Evolutionary conservation across 192 early-diverging fungal genomes (phyloP).

Genomic region (Coemansia biformis): DNA sequence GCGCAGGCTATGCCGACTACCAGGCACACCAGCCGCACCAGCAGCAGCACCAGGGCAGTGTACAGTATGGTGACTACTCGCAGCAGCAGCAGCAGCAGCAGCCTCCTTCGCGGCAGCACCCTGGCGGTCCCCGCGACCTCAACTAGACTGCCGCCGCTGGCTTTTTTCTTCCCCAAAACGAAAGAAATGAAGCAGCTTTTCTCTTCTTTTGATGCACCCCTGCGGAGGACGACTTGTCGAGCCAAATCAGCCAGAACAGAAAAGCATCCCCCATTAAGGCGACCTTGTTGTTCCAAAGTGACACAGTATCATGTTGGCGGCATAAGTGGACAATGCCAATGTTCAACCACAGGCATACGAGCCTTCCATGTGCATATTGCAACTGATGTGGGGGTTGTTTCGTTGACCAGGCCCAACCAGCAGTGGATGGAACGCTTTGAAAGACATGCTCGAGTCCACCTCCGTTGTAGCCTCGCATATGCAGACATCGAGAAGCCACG

Average conservation of each 20-base stretch:
- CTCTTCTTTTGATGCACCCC: not conserved
- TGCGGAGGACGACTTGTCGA: no score
- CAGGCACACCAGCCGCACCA: conserved; percentile 17
- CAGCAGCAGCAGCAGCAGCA: conserved; percentile 28
- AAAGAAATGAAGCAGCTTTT: not conserved
- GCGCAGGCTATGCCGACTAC: conserved; percentile 14
- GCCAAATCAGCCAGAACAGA: no score
- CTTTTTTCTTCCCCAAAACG: not conserved
- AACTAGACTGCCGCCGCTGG: conserved; percentile 3
- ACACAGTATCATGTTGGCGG: no score
- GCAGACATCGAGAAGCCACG: no score
- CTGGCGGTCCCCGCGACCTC: conserved; percentile 49
- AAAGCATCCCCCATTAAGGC: not conserved
- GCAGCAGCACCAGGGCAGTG: conserved; percentile 14
- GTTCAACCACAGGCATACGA: no score
- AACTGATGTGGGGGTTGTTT: no score
- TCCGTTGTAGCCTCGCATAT: no score
- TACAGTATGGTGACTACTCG: conserved; percentile 12
- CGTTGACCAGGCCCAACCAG: no score
- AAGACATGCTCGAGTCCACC: no score
- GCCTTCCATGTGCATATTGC: no score
- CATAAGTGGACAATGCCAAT: no score
- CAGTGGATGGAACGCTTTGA: no score
- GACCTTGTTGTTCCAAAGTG: not conserved
- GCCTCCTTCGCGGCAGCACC: conserved; percentile 42